phyloP scores from a whole-genome alignment of 2,329 filamentous ascomycete species.

The Xylariaceae sp. region DNA sequence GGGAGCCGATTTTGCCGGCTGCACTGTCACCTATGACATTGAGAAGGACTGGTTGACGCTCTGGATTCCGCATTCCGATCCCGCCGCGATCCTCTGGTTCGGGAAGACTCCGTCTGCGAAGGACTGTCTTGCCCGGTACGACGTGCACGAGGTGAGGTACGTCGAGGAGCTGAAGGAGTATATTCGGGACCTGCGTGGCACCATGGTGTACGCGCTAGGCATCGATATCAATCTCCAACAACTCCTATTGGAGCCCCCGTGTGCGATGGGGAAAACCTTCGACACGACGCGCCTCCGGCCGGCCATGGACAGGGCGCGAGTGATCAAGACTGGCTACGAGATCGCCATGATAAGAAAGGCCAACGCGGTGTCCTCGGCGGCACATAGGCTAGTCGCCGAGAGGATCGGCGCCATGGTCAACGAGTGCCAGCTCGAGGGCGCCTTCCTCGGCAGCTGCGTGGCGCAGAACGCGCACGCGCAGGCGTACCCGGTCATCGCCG shows the following conservation, averaged over 20 bases:
- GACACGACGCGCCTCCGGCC: slow-evolving; percentile 52
- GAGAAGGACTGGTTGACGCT: slow-evolving; percentile 58
- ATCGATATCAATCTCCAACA: too few species aligned
- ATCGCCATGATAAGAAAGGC: slow-evolving; percentile 75
- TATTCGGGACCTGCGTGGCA: too few species aligned
- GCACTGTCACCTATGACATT: slow-evolving; percentile 53
- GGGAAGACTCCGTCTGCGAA: slow-evolving; percentile 55
- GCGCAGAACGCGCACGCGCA: slow-evolving; percentile 68
- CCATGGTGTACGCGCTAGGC: too few species aligned
- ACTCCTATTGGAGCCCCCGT: too few species aligned
- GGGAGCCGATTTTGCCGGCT: slow-evolving; percentile 50
- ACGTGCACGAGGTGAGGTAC: slow-evolving; percentile 67
- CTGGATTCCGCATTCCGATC: slow-evolving; percentile 67
- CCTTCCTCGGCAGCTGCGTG: slow-evolving; percentile 69
- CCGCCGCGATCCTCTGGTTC: slow-evolving; percentile 56
- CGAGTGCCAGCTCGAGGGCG: slow-evolving; percentile 78
- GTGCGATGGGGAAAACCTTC: too few species aligned
- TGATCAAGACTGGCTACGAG: slow-evolving; percentile 83
- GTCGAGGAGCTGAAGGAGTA: slow-evolving; percentile 43
- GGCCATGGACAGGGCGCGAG: slow-evolving; percentile 74
- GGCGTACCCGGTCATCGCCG: slow-evolving; percentile 86
- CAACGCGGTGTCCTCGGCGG: slow-evolving; percentile 71
- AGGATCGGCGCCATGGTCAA: slow-evolving; percentile 59
- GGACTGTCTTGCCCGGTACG: slow-evolving; percentile 56
- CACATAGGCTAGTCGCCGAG: slow-evolving; percentile 67